Evolutionary conservation across 805 yeast genomes (phyloP), one percentile per base, ranked within the genome.

Genomic region (Myxozyma kluyveri): DNA sequence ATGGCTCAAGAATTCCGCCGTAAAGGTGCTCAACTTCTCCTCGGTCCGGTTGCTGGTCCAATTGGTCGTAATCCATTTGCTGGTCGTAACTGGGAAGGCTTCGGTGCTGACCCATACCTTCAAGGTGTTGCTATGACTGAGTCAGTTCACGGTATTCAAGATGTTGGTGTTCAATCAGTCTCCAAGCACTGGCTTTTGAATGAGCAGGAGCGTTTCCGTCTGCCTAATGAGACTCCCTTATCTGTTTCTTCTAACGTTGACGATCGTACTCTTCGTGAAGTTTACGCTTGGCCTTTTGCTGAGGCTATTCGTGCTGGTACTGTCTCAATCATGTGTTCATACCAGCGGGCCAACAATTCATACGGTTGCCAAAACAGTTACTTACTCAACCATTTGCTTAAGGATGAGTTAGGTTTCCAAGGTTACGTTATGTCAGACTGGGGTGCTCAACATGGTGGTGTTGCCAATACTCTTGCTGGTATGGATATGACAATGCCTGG

Each of bases 401-500:
- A 81, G 65, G 81, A 76, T 43, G 84, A 82, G 64, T 65, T 80
- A 45, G 84, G 84, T 0, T 82, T 81, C 61, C 84, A 81, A 67
- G 86, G 86, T 0, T 81, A 79, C 64, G 82, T 81, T n/a, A 75
- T 80, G 50, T 74, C 82, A 24, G 86, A 81, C 62, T 80, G 85
- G 84, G 80, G 79, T 17, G 85, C 82, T 3, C 82, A 77, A 52
- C 82, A 77, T 57, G 63, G 76, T 7, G 85, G 86, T 4, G 79
- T 80, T 3, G 71, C 73, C 45, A 73, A 82, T 0, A 81, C 78
- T 0, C 65, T 79, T 23, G 74, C 83, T 1, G 87, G 87, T 2
- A 66, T 80, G 33, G 86, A 82, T 65, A 79, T 82, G 84, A 71
- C 78, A 9, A 80, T 82, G 85, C 86, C 86, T 0, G 87, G 87